Base-by-base conservation (phyloP, 768 basidiomycete genomes). In the Terana coerulea region DNA sequence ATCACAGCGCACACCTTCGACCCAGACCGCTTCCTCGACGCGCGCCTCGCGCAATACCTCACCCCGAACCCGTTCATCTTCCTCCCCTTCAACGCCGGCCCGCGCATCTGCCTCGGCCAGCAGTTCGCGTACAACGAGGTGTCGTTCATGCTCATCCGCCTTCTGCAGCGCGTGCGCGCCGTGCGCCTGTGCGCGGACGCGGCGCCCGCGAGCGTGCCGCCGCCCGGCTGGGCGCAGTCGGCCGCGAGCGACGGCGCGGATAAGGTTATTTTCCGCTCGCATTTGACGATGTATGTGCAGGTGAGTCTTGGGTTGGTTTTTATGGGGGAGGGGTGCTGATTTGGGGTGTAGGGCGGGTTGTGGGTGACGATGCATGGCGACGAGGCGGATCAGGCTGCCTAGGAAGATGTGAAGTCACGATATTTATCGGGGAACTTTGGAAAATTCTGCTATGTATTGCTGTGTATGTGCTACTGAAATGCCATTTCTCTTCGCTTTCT, bases 1-100 rank as follows among this genome's bases (percentile, higher is more conserved):
- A 15, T 21, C 17, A 8, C 42, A 83, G 81, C 82, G n/a, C 61
- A 75, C 3, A 56, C 67, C 51, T 88, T 86, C 55, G 84, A 86
- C 59, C 85, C 85, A 0, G 79, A 84, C 53, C 73, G 84, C 1
- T 86, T 84, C 72, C 62, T 87, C 34, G 84, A 87, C 53, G 76
- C 78, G 26, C 72, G 84, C 3, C 47, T 83, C 35, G 69, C 73
- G 3, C 81, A 78, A 54, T 81, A 84, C 55, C 60, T 81, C 53
- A 75, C 70, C 0, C 71, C 75, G 5, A 81, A 82, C 55, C 81
- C 82, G 0, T 81, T 76, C 70, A 75, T 76, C 44, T 76, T 76
- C 62, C 51, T 69, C 8, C 73, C 72, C 0, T 73, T 73, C 59
- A 73, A 70, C 34, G 71, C 71, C 5, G 72, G 70, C 0, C 70